Evolutionary conservation across 2,329 filamentous ascomycete species (phyloP).

Genomic region (Dryadomyces quercivorus): DNA sequence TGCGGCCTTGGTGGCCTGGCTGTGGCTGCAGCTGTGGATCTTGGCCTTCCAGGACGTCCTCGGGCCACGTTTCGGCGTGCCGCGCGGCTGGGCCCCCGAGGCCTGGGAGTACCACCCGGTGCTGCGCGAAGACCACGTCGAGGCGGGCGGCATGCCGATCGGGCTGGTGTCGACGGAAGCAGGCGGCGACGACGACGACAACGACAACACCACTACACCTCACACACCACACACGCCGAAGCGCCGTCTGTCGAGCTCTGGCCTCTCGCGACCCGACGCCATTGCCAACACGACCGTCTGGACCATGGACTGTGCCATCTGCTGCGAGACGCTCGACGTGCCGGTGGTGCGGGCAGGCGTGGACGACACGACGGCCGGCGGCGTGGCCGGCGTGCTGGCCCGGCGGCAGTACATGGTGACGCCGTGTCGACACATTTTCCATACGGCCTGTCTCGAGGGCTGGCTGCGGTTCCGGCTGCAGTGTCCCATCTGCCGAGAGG

Average conservation of each 20-base stretch:
- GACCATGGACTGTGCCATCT: conserved; percentile 86
- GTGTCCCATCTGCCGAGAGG: conserved; percentile 90
- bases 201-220: too few species aligned
- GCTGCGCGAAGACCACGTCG: conserved; percentile 67
- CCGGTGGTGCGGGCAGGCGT: conserved; percentile 57
- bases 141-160: conserved; percentile 70
- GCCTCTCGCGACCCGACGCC: conserved; percentile 2
- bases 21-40: conserved; percentile 74
- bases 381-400: conserved; percentile 59
- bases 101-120: conserved; percentile 95
- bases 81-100: conserved; percentile 52
- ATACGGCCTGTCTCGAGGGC: conserved; percentile 79
- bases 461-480: conserved; percentile 93
- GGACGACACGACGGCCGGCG: conserved; percentile 33
- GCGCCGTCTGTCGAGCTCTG: conserved; percentile 16
- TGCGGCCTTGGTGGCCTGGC: conserved; percentile 55
- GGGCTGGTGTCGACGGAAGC: conserved; percentile 34
- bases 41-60: conserved; percentile 75
- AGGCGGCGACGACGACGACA: conserved; percentile 12
- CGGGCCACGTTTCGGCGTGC: conserved; percentile 78
- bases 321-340: conserved; percentile 82
- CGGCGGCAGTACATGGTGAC: conserved; percentile 91
- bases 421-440: conserved; percentile 91
- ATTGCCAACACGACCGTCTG: conserved; percentile 21
- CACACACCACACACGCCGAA: conserved; percentile 13